phyloP scores from a whole-genome alignment of 225 moss, liverwort and hornwort genomes.

The Pseudisothecium myosuroides region DNA sequence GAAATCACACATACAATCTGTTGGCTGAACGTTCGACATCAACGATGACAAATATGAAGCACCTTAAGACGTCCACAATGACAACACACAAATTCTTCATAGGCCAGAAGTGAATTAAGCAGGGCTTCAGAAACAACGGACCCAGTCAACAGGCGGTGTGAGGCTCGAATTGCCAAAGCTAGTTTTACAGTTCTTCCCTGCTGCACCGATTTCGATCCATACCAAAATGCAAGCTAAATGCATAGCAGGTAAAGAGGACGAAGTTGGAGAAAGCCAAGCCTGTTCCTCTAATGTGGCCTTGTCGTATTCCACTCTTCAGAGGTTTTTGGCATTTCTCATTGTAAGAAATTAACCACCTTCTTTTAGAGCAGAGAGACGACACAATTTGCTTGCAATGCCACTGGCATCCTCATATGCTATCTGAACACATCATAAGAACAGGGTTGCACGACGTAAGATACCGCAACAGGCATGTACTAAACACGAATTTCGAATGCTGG shows the following conservation, averaged over 20 bases:
- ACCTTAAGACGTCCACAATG: too few relatives aligned
- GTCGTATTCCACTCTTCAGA: constrained; percentile 10
- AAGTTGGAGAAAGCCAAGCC: constrained; percentile 39
- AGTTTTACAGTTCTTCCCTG: not conserved
- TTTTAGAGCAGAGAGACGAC: constrained; percentile 32
- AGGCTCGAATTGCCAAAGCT: constrained; percentile 19
- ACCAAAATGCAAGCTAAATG: constrained; percentile 40
- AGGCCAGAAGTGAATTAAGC: too few relatives aligned
- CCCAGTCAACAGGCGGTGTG: too few relatives aligned
- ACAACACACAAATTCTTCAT: too few relatives aligned
- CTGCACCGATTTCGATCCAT: not conserved
- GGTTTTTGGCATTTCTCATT: constrained; percentile 22
- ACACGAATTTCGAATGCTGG: not conserved
- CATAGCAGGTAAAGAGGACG: constrained; percentile 26
- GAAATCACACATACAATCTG: too few relatives aligned
- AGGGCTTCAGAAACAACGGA: too few relatives aligned
- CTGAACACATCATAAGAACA: not conserved
- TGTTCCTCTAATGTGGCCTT: constrained; percentile 26
- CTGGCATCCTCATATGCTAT: constrained; percentile 37
- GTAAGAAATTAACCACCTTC: constrained; percentile 1
- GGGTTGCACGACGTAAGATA: not conserved
- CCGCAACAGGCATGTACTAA: not conserved
- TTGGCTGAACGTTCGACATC: too few relatives aligned
- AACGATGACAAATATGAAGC: too few relatives aligned
- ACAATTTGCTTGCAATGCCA: not conserved